A percentile compares a stretch with the other conserved stretches of the same genome.
Conservation (phyloP, 371 early-diverging fungal species). For the Actinomortierella wolfii region DNA sequence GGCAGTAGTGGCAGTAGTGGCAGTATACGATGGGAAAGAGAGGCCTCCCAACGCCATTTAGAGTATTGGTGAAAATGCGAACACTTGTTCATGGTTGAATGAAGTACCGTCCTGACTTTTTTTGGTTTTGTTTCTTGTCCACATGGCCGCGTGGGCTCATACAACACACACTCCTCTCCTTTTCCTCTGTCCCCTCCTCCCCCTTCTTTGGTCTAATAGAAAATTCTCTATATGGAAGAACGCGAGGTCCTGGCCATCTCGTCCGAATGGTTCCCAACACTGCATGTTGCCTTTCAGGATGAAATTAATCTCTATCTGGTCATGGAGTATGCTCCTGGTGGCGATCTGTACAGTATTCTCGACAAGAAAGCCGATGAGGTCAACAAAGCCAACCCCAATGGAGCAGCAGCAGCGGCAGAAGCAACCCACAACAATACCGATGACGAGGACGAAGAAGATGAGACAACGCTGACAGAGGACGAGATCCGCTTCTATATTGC, state of each 20-base stretch:
- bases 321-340: conserved; percentile 97
- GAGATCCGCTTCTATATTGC: conserved; percentile 96
- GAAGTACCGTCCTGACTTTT: not conserved
- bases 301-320: conserved; percentile 86
- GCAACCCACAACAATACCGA: conserved; percentile 1
- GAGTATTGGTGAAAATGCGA: no score
- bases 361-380: conserved; percentile 73
- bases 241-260: conserved; percentile 79
- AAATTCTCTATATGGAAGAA: conserved; percentile 91
- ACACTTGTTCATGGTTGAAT: not conserved
- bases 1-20: no score
- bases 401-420: not conserved
- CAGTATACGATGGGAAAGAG: no score
- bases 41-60: no score
- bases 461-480: conserved; percentile 77
- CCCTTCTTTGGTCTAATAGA: conserved; percentile 46
- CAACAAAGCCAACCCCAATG: conserved; percentile 14
- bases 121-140: not conserved
- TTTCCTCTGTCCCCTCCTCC: not conserved
- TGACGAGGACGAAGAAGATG: conserved; percentile 35
- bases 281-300: conserved; percentile 95
- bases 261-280: conserved; percentile 78
- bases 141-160: not conserved
- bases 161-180: not conserved
- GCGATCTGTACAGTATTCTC: conserved; percentile 94